Evolutionary conservation across 2,329 filamentous ascomycete genomes (phyloP), one percentile per base, ranked within the genome.

Genomic region (Colletotrichum salicis): DNA sequence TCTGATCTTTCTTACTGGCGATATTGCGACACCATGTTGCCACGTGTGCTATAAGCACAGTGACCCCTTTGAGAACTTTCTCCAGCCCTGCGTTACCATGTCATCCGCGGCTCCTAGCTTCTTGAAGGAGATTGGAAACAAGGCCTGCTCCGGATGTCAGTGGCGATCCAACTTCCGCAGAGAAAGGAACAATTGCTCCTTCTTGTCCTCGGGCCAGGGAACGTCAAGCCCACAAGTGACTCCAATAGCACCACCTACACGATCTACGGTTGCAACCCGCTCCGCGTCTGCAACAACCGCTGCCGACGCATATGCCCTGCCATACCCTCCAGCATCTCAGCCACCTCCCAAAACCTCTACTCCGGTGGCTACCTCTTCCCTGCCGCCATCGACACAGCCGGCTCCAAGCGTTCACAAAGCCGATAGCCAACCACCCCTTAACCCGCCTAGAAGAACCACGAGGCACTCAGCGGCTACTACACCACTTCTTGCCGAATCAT

Each of bases 71-170:
- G 56, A 71, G 15, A 67, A 57, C 22, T 19, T 31, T n/a, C 65
- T 71, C 4, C 54, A 65, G 0, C 66, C 66, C 1, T 83, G 81
- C 65, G 70, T 83, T 3, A 74, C 73, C 2, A 64, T 81, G 15
- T 76, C 80, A 0, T 7, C 41, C 2, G 33, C 37, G 0, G 65
- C 82, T 57, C 66, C 77, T 1, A 10, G 37, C 0, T 57, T 66
- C 3, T 73, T 76, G 1, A 75, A 74, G 24, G 37, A 62, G 8
- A 59, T 75, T 1, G 78, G 75, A 72, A 48, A 56, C 59, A 5
- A 59, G 8, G 74, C 76, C 5, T 83, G 81, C 68, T 78, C 80
- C 0, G 76, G 79, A 3, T 81, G 79, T 54, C 76, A 71, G 41
- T 83, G 82, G 69, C 78, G 72, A 35, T 70, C 73, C 7, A 70